A percentile compares a stretch with the other conserved stretches of the same genome.
These are phyloP conservation scores for Oryza officinalis DNA, from an alignment of 176 grass and related monocot genomes.

Conservation along the genomic window DNA sequence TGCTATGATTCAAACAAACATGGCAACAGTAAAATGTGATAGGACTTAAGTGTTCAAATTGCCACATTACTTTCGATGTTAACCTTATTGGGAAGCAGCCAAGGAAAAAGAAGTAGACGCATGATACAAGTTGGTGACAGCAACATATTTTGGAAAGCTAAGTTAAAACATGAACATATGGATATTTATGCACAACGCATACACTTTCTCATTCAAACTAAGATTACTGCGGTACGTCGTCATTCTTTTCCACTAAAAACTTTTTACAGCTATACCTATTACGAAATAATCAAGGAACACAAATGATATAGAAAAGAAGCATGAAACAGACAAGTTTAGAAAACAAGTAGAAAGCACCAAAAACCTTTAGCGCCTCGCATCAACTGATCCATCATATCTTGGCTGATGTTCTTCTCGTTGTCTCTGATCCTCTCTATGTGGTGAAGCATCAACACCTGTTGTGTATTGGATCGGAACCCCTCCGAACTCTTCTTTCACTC, in stretches of 20 bases:
- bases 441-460: slow-evolving; percentile 48
- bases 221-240: slow-evolving; percentile 12
- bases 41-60: not conserved
- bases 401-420: not conserved
- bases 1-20: not conserved
- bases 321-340: not conserved
- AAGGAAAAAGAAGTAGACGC: not conserved
- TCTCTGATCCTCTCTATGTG: not conserved
- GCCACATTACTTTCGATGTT: not conserved
- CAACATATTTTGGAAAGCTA: not conserved
- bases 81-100: not conserved
- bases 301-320: slow-evolving; percentile 15
- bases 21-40: not conserved
- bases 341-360: not conserved
- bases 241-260: slow-evolving; percentile 21
- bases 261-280: slow-evolving; percentile 48
- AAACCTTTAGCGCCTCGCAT: slow-evolving; percentile 41
- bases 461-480: slow-evolving; percentile 67
- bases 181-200: not conserved
- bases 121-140: not conserved
- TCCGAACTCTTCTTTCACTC: slow-evolving; percentile 65
- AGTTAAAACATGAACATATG: not conserved
- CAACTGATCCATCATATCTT: slow-evolving; percentile 31
- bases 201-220: slow-evolving; percentile 3
- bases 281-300: slow-evolving; percentile 25